Base-by-base conservation (phyloP, 139 green algal genomes). In the Pleodorina starrii region DNA sequence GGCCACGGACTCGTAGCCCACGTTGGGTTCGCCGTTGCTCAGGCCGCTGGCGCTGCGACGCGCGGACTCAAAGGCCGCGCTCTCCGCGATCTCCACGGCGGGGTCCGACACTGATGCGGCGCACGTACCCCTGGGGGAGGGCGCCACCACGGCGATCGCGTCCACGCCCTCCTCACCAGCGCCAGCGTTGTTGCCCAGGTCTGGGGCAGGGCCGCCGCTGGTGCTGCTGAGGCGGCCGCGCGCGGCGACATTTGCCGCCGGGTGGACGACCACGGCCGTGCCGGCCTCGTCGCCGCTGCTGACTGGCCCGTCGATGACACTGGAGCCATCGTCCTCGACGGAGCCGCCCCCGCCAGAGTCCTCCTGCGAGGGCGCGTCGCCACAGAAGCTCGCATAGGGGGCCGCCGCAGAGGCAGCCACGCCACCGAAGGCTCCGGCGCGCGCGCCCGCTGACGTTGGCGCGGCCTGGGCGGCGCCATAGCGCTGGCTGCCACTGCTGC, bases 281-380 rank as follows among this genome's bases (percentile, higher is more conserved):
- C 40, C n/a, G n/a, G 19, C 44, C 12, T 54, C 82, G 25, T 0
- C 82, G 32, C 82, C 82, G 32, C 82, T 88, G 82, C 82, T 88
- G 32, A 88, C 82, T 0, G 82, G 66, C 5, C 82, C 82, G 35
- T 88, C 82, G n/a, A 88, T 88, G 35, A 69, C 68, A 7, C 44
- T 54, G 63, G 82, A 88, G 9, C n/a, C 63, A 29, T 80, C 82
- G 3, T 69, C 60, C 1, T 57, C 57, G 2, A 40, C 1, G 6
- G 63, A 76, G 10, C 12, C 40, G 7, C 29, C 42, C 14, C 16
- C 27, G n/a, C 6, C 68, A 14, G 32, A 9, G 5, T 36, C 21
- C 7, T 79, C 44, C 0, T 66, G 81, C 0, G 40, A 86, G 29
- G 57, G 29, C 11, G 0, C 51, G 2, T 86, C 81, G 5, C 5